phyloP scores from a whole-genome alignment of 78 protist genomes.

The Dictyostelium purpureum region DNA sequence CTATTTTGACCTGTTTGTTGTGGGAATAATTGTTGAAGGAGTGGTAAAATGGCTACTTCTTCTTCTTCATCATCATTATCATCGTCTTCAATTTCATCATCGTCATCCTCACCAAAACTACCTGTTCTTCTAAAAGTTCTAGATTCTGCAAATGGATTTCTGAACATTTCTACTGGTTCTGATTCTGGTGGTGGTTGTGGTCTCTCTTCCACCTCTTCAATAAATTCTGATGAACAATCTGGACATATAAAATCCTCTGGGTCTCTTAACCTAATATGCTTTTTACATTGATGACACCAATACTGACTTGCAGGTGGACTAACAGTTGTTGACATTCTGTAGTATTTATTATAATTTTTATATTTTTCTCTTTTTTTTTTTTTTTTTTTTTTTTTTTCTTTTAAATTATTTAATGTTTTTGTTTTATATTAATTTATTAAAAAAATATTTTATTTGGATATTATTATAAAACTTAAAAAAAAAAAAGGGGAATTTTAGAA shows the following conservation, averaged over 20 bases:
- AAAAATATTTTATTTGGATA: too few species aligned
- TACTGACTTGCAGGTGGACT: not conserved
- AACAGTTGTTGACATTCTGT: too few species aligned
- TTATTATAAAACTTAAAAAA: too few species aligned
- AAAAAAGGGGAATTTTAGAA: too few species aligned
- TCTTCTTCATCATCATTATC: not conserved
- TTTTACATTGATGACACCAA: constrained; percentile 74
- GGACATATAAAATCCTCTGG: constrained; percentile 54
- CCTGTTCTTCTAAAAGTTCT: not conserved
- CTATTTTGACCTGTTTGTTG: not conserved
- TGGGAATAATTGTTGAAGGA: not conserved
- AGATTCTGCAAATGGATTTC: not conserved
- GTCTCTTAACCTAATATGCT: constrained; percentile 12
- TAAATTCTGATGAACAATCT: constrained; percentile 30
- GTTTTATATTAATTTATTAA: too few species aligned
- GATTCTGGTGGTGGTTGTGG: constrained; percentile 8
- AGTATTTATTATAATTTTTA: too few species aligned
- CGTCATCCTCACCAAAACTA: not conserved
- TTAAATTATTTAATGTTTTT: too few species aligned
- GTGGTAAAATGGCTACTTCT: not conserved
- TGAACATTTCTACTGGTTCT: not conserved
- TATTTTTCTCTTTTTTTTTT: too few species aligned
- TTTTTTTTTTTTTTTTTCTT: too few species aligned
- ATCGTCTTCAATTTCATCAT: not conserved
- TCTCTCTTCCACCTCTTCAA: constrained; percentile 45